phyloP scores from a whole-genome alignment of 768 basidiomycete genomes.

The Mycena epipterygia region DNA sequence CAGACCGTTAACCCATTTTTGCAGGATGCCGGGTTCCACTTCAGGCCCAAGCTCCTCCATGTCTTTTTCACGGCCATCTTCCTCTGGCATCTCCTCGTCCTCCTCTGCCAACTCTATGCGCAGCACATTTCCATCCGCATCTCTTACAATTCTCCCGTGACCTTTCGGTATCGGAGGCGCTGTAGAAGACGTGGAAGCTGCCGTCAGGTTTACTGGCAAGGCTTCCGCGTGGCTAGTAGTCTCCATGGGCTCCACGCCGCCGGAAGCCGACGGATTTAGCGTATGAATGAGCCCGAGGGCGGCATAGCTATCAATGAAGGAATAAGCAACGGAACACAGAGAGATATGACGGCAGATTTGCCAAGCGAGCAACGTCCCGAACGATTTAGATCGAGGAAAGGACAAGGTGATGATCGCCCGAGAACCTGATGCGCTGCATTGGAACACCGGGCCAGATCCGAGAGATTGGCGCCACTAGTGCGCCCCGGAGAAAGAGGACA shows the following conservation, averaged over 20 bases:
- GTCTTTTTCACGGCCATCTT: slow-evolving; percentile 44
- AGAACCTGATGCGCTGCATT: slow-evolving; percentile 32
- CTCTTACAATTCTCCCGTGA: slow-evolving; percentile 86
- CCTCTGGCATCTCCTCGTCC: slow-evolving; percentile 54
- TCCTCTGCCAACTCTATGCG: slow-evolving; percentile 76
- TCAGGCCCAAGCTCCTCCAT: slow-evolving; percentile 59
- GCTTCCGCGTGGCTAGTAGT: slow-evolving; percentile 32
- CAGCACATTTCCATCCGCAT: slow-evolving; percentile 81
- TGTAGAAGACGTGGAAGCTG: slow-evolving; percentile 30
- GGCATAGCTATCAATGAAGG: slow-evolving; percentile 68
- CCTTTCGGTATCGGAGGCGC: slow-evolving; percentile 65
- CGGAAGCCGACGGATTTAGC: slow-evolving; percentile 76
- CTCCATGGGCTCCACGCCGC: slow-evolving; percentile 70
- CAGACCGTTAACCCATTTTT: slow-evolving; percentile 56
- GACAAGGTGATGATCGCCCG: slow-evolving; percentile 34
- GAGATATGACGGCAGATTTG: slow-evolving; percentile 25
- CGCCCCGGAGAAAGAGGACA: slow-evolving; percentile 33
- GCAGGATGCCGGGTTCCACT: slow-evolving; percentile 47
- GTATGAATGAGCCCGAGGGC: slow-evolving; percentile 80
- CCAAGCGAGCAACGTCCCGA: slow-evolving; percentile 30
- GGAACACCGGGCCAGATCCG: slow-evolving; percentile 31
- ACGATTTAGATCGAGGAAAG: slow-evolving; percentile 33
- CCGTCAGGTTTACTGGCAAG: slow-evolving; percentile 31
- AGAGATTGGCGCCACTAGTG: not conserved
- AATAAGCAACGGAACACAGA: slow-evolving; percentile 23